Conservation (phyloP, 2,329 filamentous ascomycete species). For the Hymenoscyphus scutula region DNA sequence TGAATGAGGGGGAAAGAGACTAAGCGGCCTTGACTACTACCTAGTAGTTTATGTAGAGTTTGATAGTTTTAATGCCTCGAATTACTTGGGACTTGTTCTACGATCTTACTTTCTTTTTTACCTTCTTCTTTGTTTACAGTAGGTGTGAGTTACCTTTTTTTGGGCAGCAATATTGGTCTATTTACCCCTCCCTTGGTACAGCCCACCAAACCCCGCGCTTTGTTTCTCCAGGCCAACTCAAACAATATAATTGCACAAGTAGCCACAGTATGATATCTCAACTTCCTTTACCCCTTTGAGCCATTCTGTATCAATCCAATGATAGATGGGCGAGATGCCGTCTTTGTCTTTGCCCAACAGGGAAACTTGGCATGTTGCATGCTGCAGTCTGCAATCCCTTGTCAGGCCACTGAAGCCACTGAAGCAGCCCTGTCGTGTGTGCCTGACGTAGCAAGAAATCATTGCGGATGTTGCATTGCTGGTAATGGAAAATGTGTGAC, state of each 20-base stretch:
- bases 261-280: not conserved
- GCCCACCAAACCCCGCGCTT: not conserved
- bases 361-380: not conserved
- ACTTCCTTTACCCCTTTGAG: not conserved
- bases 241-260: not conserved
- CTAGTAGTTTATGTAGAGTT: not conserved
- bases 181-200: not conserved
- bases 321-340: not conserved
- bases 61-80: not conserved
- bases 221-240: not conserved
- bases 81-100: not conserved
- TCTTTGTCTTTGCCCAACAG: not conserved
- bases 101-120: not conserved
- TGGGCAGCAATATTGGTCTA: conserved; percentile 1
- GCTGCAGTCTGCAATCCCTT: not conserved
- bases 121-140: not conserved
- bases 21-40: not conserved
- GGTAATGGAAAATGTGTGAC: not conserved
- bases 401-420: not conserved
- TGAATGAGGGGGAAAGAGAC: not conserved
- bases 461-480: not conserved
- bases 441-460: conserved; percentile 4
- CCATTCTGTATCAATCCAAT: not conserved
- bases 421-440: not conserved
- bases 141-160: conserved; percentile 1